Evolutionary conservation across 352 stramenopile genomes (phyloP).

Genomic region (Pythium phragmiticola): DNA sequence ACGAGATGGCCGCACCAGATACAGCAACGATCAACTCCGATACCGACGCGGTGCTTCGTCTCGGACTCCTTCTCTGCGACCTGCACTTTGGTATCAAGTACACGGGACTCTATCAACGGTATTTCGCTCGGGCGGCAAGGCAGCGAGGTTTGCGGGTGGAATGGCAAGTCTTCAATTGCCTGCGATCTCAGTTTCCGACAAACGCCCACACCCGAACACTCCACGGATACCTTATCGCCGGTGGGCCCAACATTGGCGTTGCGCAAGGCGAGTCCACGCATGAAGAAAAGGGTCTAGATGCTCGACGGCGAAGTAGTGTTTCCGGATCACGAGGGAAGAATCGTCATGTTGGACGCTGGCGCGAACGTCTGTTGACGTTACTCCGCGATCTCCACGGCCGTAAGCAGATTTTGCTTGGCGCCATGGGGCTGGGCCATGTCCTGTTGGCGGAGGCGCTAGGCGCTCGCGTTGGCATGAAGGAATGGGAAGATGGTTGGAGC

Average conservation of each 20-base stretch:
- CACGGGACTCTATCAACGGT: conserved; percentile 37
- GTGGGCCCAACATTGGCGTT: conserved; percentile 28
- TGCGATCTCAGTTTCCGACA: conserved; percentile 37
- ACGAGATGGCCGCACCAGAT: neutral
- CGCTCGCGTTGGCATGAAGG: conserved; percentile 20
- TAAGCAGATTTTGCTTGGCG: conserved; percentile 26
- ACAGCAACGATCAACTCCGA: conserved; percentile 4
- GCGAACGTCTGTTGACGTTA: conserved; percentile 23
- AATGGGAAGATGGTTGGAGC: conserved; percentile 31
- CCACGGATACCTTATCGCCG: conserved; percentile 36
- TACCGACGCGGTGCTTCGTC: conserved; percentile 23
- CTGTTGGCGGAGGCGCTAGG: conserved; percentile 27
- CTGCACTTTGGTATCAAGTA: conserved; percentile 43
- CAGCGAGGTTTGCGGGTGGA: conserved; percentile 28
- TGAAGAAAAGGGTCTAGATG: neutral
- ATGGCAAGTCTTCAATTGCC: conserved; percentile 42
- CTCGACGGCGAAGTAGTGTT: conserved; percentile 2
- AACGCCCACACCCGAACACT: conserved; percentile 28
- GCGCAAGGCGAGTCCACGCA: neutral
- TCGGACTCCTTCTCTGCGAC: conserved; percentile 41
- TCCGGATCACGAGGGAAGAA: conserved; percentile 17
- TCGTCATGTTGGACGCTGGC: conserved; percentile 21
- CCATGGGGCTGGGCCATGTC: conserved; percentile 37
- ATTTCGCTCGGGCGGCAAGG: conserved; percentile 32
- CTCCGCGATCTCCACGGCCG: conserved; percentile 30